These are phyloP conservation scores for Backusella mclennaniae DNA, from an alignment of 192 early-diverging fungal genomes.

Conservation along the genomic window DNA sequence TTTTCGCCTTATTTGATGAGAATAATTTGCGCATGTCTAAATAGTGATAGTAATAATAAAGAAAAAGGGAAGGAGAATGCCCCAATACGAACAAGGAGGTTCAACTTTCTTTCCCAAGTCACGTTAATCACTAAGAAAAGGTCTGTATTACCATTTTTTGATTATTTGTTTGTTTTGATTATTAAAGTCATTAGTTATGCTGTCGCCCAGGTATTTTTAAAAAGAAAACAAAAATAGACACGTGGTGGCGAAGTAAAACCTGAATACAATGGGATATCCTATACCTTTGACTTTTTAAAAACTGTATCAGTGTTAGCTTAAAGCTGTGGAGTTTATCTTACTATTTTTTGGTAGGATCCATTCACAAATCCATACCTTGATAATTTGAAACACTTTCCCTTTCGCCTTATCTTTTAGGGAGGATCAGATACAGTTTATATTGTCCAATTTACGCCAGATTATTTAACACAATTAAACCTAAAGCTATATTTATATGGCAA, in stretches of 20 bases:
- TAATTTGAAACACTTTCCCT: too few species aligned
- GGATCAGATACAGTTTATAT: too few species aligned
- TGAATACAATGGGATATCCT: neutral
- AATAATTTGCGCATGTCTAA: slow-evolving; percentile 2
- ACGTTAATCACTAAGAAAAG: neutral
- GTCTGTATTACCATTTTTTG: neutral
- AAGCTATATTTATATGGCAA: too few species aligned
- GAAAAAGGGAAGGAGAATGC: neutral
- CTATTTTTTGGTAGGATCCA: too few species aligned
- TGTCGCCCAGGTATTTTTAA: neutral
- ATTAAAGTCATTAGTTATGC: neutral
- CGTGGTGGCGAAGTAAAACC: neutral
- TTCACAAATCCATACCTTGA: too few species aligned
- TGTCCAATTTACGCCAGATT: too few species aligned
- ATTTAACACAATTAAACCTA: too few species aligned
- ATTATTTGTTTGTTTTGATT: slow-evolving; percentile 7
- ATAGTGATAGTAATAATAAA: neutral
- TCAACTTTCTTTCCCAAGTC: neutral
- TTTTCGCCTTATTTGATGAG: neutral
- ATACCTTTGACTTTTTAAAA: too few species aligned
- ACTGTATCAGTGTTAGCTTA: too few species aligned
- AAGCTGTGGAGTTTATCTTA: too few species aligned
- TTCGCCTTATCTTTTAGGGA: too few species aligned
- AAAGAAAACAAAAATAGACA: neutral
- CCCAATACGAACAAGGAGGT: slow-evolving; percentile 3